These are phyloP conservation scores for Trypanosoma lewisi DNA, from an alignment of 208 protist genomes.

Conservation along the genomic window DNA sequence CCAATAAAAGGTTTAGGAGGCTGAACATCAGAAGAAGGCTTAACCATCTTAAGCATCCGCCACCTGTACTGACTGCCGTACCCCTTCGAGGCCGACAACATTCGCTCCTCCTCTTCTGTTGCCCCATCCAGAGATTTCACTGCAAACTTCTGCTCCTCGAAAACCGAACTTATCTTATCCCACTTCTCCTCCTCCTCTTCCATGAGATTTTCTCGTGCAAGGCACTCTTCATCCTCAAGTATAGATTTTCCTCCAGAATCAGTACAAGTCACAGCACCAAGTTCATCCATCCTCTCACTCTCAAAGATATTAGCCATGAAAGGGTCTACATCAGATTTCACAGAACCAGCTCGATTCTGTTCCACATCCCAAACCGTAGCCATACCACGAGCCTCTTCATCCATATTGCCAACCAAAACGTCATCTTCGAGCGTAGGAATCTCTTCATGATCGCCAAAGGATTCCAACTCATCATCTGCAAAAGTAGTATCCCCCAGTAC, in stretches of 20 bases:
- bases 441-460: neutral
- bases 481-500: no score
- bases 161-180: constrained; percentile 13
- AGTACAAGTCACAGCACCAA: neutral
- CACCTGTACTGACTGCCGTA: constrained; percentile 35
- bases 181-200: constrained; percentile 14
- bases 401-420: neutral
- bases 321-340: neutral
- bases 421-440: neutral
- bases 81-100: constrained; percentile 1
- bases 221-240: constrained; percentile 14
- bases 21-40: neutral
- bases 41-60: constrained; percentile 17
- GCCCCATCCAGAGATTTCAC: constrained; percentile 2
- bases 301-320: neutral
- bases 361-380: neutral
- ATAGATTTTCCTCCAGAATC: neutral
- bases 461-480: neutral
- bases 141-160: constrained; percentile 1
- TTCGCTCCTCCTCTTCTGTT: constrained; percentile 11
- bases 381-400: neutral
- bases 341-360: neutral
- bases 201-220: constrained; percentile 4
- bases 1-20: constrained; percentile 48
- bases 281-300: neutral